Conservation (phyloP, 2,329 filamentous ascomycete genomes). For the Xylaria sp. region DNA sequence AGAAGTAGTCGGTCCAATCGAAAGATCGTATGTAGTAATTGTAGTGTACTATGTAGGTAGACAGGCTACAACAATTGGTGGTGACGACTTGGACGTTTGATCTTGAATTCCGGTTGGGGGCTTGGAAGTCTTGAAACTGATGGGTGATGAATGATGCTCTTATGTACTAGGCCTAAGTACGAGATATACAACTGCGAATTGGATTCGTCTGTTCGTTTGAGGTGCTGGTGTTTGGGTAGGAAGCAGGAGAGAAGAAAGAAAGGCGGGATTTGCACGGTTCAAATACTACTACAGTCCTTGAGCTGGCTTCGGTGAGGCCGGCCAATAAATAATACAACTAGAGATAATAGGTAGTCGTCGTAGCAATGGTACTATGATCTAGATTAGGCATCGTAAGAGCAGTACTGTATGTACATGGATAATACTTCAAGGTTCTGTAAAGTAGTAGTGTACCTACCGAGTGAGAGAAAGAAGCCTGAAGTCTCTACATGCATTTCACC, state of each 20-base stretch:
- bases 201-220: slow-evolving; percentile 1
- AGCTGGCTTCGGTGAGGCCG: slow-evolving; percentile 2
- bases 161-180: background rate
- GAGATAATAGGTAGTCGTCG: background rate
- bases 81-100: slow-evolving; percentile 6
- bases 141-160: too few relatives aligned
- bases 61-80: slow-evolving; percentile 9
- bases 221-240: background rate
- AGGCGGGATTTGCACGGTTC: slow-evolving; percentile 11
- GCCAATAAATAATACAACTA: background rate
- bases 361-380: too few relatives aligned
- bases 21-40: background rate
- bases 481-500: background rate
- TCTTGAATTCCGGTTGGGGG: slow-evolving; percentile 2
- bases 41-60: slow-evolving; percentile 10
- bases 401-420: background rate
- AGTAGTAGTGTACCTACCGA: too few relatives aligned
- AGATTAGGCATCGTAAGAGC: background rate
- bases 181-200: background rate
- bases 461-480: background rate
- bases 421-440: too few relatives aligned
- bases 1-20: slow-evolving; percentile 25
- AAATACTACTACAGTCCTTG: slow-evolving; percentile 20
- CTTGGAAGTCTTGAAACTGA: background rate
- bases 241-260: slow-evolving; percentile 9